These are phyloP conservation scores for Pyrenophora graminea DNA, from an alignment of 2,329 filamentous ascomycete genomes.

Conservation along the genomic window DNA sequence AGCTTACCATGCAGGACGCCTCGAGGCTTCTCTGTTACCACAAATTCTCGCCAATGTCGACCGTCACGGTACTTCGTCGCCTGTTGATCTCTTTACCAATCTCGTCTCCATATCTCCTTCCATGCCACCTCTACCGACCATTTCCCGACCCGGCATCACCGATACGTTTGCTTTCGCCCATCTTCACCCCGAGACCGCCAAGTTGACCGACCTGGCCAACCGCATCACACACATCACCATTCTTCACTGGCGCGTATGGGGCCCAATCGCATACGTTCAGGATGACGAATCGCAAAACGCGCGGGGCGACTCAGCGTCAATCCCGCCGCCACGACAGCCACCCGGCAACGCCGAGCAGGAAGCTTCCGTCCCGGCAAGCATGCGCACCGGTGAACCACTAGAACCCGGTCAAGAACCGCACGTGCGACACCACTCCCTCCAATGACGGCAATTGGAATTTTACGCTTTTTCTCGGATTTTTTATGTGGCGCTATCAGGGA, in stretches of 20 bases:
- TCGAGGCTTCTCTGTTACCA: slow-evolving; percentile 32
- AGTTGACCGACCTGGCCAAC: slow-evolving; percentile 70
- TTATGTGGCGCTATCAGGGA: no score
- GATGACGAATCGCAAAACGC: slow-evolving; percentile 16
- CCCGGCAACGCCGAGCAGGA: not conserved
- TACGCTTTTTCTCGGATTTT: not conserved
- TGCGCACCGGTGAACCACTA: not conserved
- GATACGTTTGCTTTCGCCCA: slow-evolving; percentile 27
- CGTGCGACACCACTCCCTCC: slow-evolving; percentile 1
- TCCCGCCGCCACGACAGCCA: not conserved
- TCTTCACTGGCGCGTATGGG: slow-evolving; percentile 90
- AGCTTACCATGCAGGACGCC: slow-evolving; percentile 38
- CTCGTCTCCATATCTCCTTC: slow-evolving; percentile 38
- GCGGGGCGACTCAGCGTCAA: not conserved
- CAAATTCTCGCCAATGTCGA: slow-evolving; percentile 34
- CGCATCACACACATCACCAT: slow-evolving; percentile 81
- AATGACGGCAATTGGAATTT: not conserved
- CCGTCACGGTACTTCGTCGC: slow-evolving; percentile 43
- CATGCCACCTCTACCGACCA: slow-evolving; percentile 9
- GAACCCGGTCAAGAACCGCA: slow-evolving; percentile 1
- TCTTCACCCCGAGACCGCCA: slow-evolving; percentile 27
- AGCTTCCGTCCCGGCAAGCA: not conserved
- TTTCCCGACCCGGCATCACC: slow-evolving; percentile 26
- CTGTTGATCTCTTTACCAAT: slow-evolving; percentile 51
- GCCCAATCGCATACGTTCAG: slow-evolving; percentile 67